Evolutionary conservation across 306 rosid species (phyloP), one percentile per base, ranked within the genome.

Genomic region (Lathyrus tuberosus): DNA sequence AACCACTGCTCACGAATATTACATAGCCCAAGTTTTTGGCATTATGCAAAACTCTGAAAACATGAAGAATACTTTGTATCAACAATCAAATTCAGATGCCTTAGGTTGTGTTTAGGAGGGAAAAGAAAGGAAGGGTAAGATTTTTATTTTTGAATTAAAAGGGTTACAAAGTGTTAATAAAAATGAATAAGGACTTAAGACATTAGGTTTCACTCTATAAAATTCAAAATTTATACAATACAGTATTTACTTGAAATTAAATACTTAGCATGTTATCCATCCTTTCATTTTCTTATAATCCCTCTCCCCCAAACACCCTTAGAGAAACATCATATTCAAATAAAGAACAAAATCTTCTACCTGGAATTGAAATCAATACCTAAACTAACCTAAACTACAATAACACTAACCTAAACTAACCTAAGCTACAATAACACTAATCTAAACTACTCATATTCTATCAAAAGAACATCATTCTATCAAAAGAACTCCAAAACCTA

Each of bases 361-460:
- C 99, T 94, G 78, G 89, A 69, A 83, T 94, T 89, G 85, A 94
- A 94, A 74, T 84, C 92, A 47, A 94, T 86, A 41, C 96, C 96
- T 74, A 94, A 80, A 79, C n/a, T n/a, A n/a, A n/a, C n/a, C n/a
- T n/a, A n/a, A n/a, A n/a, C n/a, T n/a, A n/a, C n/a, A n/a, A n/a
- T n/a, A n/a, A n/a, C n/a, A n/a, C n/a, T n/a, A n/a, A n/a, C n/a
- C n/a, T n/a, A n/a, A n/a, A n/a, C n/a, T n/a, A n/a, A n/a, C n/a
- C n/a, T n/a, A n/a, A n/a, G n/a, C n/a, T n/a, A n/a, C n/a, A n/a
- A n/a, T n/a, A n/a, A n/a, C n/a, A n/a, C n/a, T n/a, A n/a, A n/a
- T n/a, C n/a, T n/a, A n/a, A n/a, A n/a, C n/a, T n/a, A n/a, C n/a
- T n/a, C n/a, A n/a, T n/a, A n/a, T n/a, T n/a, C n/a, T n/a, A n/a